These are phyloP conservation scores for Hanseniaspora sp. DNA, from an alignment of 1,139 yeast genomes.

Conservation along the genomic window DNA sequence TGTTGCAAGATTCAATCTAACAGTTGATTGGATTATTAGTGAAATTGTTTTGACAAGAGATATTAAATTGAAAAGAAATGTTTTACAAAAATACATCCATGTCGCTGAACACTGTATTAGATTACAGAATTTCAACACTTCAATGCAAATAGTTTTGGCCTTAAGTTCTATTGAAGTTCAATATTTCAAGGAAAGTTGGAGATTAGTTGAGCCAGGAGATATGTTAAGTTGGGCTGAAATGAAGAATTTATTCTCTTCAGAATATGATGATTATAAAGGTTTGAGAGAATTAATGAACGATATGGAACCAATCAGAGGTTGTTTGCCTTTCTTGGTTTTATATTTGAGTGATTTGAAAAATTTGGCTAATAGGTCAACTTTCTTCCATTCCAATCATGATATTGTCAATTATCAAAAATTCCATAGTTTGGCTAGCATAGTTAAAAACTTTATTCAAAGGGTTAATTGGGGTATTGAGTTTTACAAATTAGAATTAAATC, in stretches of 20 bases:
- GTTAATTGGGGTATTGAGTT: constrained; percentile 67
- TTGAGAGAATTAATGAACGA: constrained; percentile 53
- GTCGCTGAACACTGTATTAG: constrained; percentile 61
- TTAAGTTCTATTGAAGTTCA: constrained; percentile 61
- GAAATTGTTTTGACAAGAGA: constrained; percentile 64
- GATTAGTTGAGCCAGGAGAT: constrained; percentile 42
- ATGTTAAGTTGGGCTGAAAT: constrained; percentile 54
- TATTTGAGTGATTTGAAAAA: constrained; percentile 66
- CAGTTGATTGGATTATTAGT: constrained; percentile 87
- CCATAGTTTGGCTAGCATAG: constrained; percentile 65
- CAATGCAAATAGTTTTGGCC: constrained; percentile 79
- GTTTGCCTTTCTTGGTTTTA: constrained; percentile 81
- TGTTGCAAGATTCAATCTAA: constrained; percentile 76
- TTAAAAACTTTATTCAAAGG: constrained; percentile 66
- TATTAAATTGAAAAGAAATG: constrained; percentile 47
- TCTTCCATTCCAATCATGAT: constrained; percentile 32
- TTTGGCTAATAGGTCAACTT: constrained; percentile 57
- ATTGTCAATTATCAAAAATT: constrained; percentile 69
- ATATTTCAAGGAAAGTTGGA: constrained; percentile 65
- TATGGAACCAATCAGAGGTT: constrained; percentile 61
- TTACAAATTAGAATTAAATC: constrained; percentile 41
- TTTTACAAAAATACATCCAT: constrained; percentile 73
- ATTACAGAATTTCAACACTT: constrained; percentile 74
- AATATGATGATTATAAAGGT: constrained; percentile 47
- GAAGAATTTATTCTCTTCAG: constrained; percentile 53